Base-by-base conservation (phyloP, 2,329 filamentous ascomycete genomes). In the Coniosporium tulheliwenetii region DNA sequence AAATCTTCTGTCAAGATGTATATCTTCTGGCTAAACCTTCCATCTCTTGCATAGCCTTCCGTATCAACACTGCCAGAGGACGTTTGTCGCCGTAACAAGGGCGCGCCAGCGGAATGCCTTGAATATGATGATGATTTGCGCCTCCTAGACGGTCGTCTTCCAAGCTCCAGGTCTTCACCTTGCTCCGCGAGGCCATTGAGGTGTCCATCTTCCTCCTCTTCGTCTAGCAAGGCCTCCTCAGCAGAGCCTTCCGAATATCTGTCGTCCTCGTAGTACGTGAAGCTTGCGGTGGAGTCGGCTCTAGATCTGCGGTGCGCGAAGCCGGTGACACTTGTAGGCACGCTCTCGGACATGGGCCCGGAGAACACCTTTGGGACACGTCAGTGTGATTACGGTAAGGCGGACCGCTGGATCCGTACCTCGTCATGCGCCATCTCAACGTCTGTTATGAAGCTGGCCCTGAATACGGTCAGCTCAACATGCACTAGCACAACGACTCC, bases 361-460 rank as follows among this genome's bases (percentile, higher is more conserved):
- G 89, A 81, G 62, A 89, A 98, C 38, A 93, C 74, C 71, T 74
- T 52, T 39, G 30, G 16, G 44, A 36, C 35, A 38, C 38, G 40
- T 39, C 38, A 32, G 16, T 34, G 39, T 40, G 15, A 7, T 16
- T 26, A 16, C 14, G 14, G 33, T 41, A 13, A 34, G 29, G 34
- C 37, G 8, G 32, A 10, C 30, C 16, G 35, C 33, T 16, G 10
- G 15, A 43, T 16, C 62, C 40, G 55, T n/a, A 91, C 84, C 74
- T 96, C 89, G 58, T 94, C 85, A 39, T 93, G 85, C 14, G 91
- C 89, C 91, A 98, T 96, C 59, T 95, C 89, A n/a, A 96, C 87
- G 60, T 94, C 85, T 49, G 85, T 85, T 51, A 94, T 80, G 50
- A 95, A 79, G 61, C 85, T 93, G 31, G 79, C 61, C 49, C 66